Conservation (phyloP, 2,329 filamentous ascomycete species). For the Byssothecium circinans region DNA sequence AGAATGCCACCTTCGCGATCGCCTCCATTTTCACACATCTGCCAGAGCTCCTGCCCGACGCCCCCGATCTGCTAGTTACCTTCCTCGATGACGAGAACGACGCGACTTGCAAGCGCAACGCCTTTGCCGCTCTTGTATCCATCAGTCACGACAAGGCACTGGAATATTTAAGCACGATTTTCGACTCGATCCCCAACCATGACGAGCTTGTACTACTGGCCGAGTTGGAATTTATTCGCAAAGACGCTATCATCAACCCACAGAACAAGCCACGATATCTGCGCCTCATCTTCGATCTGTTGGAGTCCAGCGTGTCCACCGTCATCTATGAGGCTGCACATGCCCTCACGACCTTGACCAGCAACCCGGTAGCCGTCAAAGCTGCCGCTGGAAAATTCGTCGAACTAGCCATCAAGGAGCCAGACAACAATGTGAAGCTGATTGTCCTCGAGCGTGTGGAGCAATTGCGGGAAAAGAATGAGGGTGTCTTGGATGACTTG, state of each 20-base stretch:
- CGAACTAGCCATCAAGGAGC: slow-evolving; percentile 94
- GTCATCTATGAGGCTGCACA: slow-evolving; percentile 98
- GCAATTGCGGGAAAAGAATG: slow-evolving; percentile 81
- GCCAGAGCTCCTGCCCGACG: slow-evolving; percentile 90
- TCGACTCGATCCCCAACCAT: slow-evolving; percentile 90
- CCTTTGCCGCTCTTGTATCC: slow-evolving; percentile 84
- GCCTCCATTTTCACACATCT: slow-evolving; percentile 91
- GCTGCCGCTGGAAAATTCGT: slow-evolving; percentile 95
- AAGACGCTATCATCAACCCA: slow-evolving; percentile 91
- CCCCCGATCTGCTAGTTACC: slow-evolving; percentile 83
- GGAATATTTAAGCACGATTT: slow-evolving; percentile 82
- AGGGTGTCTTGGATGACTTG: slow-evolving; percentile 87
- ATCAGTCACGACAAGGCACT: slow-evolving; percentile 94
- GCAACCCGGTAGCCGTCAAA: slow-evolving; percentile 96
- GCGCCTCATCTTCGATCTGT: slow-evolving; percentile 90
- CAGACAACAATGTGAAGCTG: slow-evolving; percentile 98
- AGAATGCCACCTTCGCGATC: slow-evolving; percentile 95
- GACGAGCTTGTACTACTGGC: slow-evolving; percentile 92
- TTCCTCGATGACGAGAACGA: slow-evolving; percentile 93
- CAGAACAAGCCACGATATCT: slow-evolving; percentile 96
- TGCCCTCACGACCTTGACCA: slow-evolving; percentile 88
- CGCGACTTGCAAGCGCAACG: slow-evolving; percentile 95
- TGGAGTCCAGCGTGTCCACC: slow-evolving; percentile 90
- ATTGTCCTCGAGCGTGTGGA: slow-evolving; percentile 96
- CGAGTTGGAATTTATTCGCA: slow-evolving; percentile 95